Evolutionary conservation across 768 basidiomycete species (phyloP).

Genomic region (Lentinula sp.): DNA sequence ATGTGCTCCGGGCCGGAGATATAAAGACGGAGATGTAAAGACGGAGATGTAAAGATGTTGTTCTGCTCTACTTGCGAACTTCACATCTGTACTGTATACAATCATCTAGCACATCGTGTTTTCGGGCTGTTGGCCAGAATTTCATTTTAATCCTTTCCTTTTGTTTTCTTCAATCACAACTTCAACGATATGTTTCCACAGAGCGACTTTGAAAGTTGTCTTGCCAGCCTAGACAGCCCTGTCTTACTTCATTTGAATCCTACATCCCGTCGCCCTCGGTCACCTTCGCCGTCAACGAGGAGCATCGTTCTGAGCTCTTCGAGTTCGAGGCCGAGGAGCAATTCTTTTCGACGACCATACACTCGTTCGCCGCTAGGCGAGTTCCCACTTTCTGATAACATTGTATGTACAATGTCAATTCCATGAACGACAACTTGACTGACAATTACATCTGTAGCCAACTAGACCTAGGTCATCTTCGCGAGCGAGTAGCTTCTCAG

Average conservation of each 20-base stretch:
- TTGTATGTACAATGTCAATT: background rate
- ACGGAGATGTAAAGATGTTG: no score
- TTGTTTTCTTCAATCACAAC: background rate
- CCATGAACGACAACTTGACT: background rate
- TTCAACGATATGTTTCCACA: background rate
- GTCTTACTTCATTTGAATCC: background rate
- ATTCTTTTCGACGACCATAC: constrained; percentile 1
- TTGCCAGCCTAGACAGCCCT: background rate
- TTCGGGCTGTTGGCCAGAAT: no score
- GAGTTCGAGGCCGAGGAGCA: background rate
- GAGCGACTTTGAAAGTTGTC: constrained; percentile 2
- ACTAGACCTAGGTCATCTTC: constrained; percentile 1
- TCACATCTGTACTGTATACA: no score
- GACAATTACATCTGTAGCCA: background rate
- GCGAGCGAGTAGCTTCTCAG: constrained; percentile 4
- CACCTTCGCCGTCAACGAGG: background rate
- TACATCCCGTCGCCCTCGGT: background rate
- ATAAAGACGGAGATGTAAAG: no score
- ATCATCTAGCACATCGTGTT: no score
- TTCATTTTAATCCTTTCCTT: background rate
- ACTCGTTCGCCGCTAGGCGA: constrained; percentile 2
- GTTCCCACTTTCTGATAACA: background rate
- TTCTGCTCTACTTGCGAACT: no score
- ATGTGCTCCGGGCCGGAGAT: background rate
- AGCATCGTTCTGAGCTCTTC: background rate